phyloP scores from a whole-genome alignment of 2,329 filamentous ascomycete genomes.

The Colletotrichum scovillei region DNA sequence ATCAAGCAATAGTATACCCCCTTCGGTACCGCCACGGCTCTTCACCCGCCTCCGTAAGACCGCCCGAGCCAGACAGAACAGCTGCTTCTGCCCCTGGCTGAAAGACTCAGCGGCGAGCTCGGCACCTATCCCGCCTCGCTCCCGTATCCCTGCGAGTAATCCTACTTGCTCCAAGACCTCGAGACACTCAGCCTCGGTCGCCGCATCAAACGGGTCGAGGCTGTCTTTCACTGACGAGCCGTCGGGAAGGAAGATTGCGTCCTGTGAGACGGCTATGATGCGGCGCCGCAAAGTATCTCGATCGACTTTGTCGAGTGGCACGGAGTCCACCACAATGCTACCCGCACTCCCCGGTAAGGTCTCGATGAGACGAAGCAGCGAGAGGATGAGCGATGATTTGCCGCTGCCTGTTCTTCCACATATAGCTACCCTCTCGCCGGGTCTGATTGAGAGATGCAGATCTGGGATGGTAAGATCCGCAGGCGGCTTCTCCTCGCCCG shows the following conservation, averaged over 20 bases:
- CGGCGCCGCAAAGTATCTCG: slow-evolving; percentile 56
- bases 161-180: slow-evolving; percentile 49
- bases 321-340: slow-evolving; percentile 56
- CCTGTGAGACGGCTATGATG: slow-evolving; percentile 65
- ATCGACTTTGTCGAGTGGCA: slow-evolving; percentile 50
- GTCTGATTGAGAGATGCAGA: slow-evolving; percentile 42
- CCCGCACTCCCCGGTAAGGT: slow-evolving; percentile 41
- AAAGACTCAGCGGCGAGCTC: slow-evolving; percentile 60
- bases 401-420: slow-evolving; percentile 54
- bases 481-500: background rate
- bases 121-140: slow-evolving; percentile 47
- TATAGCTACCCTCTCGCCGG: slow-evolving; percentile 49
- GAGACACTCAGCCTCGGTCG: slow-evolving; percentile 47
- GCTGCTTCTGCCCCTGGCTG: slow-evolving; percentile 70
- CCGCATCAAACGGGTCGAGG: slow-evolving; percentile 52
- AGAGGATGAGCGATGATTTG: slow-evolving; percentile 55
- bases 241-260: slow-evolving; percentile 62
- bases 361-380: slow-evolving; percentile 54
- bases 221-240: slow-evolving; percentile 54
- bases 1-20: slow-evolving; percentile 46
- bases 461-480: slow-evolving; percentile 41
- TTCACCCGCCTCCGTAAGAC: slow-evolving; percentile 57
- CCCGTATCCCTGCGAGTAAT: slow-evolving; percentile 45
- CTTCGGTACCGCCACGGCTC: background rate
- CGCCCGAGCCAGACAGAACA: slow-evolving; percentile 72